Conservation (phyloP, 352 stramenopile species). For the Phytophthora lateralis region DNA sequence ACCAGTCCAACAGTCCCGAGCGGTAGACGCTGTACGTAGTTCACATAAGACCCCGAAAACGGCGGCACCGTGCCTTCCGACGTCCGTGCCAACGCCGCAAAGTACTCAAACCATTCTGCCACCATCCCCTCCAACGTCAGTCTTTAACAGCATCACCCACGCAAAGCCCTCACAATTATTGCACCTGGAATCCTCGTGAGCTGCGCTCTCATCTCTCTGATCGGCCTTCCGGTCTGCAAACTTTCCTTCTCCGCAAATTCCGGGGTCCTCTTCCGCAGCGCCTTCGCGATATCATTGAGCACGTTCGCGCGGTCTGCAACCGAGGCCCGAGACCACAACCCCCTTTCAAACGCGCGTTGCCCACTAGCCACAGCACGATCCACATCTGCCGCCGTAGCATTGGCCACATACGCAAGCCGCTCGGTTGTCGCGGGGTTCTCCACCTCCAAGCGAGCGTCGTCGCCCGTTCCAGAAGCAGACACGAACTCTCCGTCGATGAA, state of each 20-base stretch:
- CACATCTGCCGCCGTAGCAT: conserved; percentile 42
- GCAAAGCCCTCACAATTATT: neutral
- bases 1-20: conserved; percentile 69
- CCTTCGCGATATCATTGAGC: conserved; percentile 46
- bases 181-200: conserved; percentile 48
- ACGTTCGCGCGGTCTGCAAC: conserved; percentile 42
- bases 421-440: conserved; percentile 62
- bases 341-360: conserved; percentile 38
- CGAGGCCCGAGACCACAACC: conserved; percentile 37
- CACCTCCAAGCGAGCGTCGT: conserved; percentile 31
- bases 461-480: conserved; percentile 27
- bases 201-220: conserved; percentile 62
- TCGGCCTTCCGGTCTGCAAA: conserved; percentile 64
- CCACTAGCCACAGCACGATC: conserved; percentile 39
- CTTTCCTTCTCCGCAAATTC: conserved; percentile 66
- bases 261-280: conserved; percentile 41
- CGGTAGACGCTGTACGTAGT: conserved; percentile 59
- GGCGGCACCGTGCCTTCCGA: conserved; percentile 67
- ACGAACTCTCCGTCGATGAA: conserved; percentile 51
- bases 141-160: neutral
- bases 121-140: conserved; percentile 1
- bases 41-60: conserved; percentile 63
- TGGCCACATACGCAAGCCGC: conserved; percentile 41
- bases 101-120: conserved; percentile 86
- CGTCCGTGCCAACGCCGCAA: conserved; percentile 70